Evolutionary conservation across 768 basidiomycete species (phyloP), one percentile per base, ranked within the genome.

Genomic region (Sporobolomyces pararoseus): DNA sequence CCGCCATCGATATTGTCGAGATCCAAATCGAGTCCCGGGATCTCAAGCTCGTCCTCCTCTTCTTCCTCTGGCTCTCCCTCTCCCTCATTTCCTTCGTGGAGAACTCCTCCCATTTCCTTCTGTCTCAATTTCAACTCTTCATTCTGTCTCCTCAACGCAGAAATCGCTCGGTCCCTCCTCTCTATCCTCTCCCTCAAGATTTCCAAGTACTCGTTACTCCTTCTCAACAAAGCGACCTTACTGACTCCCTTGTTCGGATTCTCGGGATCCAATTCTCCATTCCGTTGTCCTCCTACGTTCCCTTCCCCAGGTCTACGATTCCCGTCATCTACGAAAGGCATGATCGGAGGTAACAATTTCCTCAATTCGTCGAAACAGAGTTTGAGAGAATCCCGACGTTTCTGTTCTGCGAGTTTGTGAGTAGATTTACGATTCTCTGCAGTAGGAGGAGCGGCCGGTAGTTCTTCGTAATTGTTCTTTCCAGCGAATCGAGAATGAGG

Each of bases 381-480:
- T 81, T 98, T 99, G 68, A 98, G 86, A 51, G 91, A 93, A 80
- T 99, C 95, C 13, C 96, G 87, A 52, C 96, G 88, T 78, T 94
- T 93, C 79, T 99, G 96, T 80, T 99, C 96, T 7, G 96, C 96
- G 17, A 88, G 90, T 80, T 97, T 98, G 80, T 99, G 82, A 2
- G 80, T 81, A 21, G 80, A 79, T 6, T 55, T 61, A 3, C 72
- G 67, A 17, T 31, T 66, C 34, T 74, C 69, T 35, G 58, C 19
- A 7, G 61, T 44, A 27, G 23, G 13, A 23, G 51, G 51, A 16
- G 25, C 39, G 39, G 17, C 49, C 29, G 39, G 59, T 35, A 73
- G 66, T 47, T 68, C 64, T 29, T 77, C 73, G 55, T 71, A 67
- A 55, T 75, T 69, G 39, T 46, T 66, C 60, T 76, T 77, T 32